Evolutionary conservation across 257 asterid genomes (phyloP).

Genomic region (Nyctanthes arbortristis): DNA sequence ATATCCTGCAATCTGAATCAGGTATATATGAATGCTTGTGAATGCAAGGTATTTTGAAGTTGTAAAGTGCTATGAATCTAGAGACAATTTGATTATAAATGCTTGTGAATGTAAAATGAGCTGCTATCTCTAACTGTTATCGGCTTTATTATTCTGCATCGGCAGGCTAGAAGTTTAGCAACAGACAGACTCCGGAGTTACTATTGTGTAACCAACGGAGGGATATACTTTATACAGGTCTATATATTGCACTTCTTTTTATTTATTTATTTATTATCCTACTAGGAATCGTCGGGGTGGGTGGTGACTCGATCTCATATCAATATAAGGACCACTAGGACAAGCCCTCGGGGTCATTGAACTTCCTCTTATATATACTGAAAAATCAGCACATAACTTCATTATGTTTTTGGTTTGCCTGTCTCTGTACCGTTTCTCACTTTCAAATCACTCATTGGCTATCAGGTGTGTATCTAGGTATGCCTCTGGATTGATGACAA

Average conservation of each 20-base stretch:
- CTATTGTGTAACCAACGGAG: slow-evolving; percentile 64
- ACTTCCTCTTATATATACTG: no score
- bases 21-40: neutral
- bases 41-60: no score
- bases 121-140: slow-evolving; percentile 28
- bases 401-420: neutral
- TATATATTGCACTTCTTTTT: slow-evolving; percentile 16
- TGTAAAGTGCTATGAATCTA: no score
- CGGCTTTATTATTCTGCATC: slow-evolving; percentile 44
- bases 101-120: slow-evolving; percentile 3
- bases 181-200: slow-evolving; percentile 77
- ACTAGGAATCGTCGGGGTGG: no score
- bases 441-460: slow-evolving; percentile 23
- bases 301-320: no score
- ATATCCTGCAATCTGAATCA: neutral
- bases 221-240: slow-evolving; percentile 83
- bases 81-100: slow-evolving; percentile 19
- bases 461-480: slow-evolving; percentile 77
- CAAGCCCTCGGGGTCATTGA: no score
- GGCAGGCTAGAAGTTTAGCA: slow-evolving; percentile 92
- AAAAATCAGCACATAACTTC: no score
- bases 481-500: slow-evolving; percentile 71
- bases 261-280: slow-evolving; percentile 20
- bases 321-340: neutral
- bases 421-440: neutral